Evolutionary conservation across 176 grass and related monocot genomes (phyloP).

Genomic region (Melocanna baccifera): DNA sequence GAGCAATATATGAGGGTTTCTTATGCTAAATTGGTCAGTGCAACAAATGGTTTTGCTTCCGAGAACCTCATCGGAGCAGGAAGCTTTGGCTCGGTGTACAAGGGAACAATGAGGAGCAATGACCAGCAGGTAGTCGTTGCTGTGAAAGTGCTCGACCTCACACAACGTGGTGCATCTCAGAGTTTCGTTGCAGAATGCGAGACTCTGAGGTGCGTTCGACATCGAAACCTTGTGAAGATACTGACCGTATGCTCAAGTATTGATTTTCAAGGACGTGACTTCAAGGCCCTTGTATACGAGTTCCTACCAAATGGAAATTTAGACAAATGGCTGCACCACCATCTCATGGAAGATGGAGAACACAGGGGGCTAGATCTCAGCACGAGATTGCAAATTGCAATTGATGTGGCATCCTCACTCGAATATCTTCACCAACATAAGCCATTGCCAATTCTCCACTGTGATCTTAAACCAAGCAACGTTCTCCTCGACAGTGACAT

Average conservation of each 20-base stretch:
- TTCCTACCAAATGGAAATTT: too few species aligned
- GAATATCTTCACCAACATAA: constrained; percentile 25
- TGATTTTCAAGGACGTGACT: too few species aligned
- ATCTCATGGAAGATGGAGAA: neutral
- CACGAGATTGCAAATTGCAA: neutral
- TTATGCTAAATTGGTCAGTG: constrained; percentile 7
- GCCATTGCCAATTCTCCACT: constrained; percentile 6
- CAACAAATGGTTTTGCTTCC: constrained; percentile 13
- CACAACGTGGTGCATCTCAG: too few species aligned
- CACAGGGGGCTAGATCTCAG: neutral
- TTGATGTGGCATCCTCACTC: constrained; percentile 12
- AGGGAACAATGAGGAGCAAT: neutral
- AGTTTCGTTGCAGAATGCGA: too few species aligned
- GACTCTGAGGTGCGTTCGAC: too few species aligned
- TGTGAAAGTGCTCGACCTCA: constrained; percentile 14
- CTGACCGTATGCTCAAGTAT: too few species aligned
- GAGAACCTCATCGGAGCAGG: constrained; percentile 11
- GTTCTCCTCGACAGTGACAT: too few species aligned
- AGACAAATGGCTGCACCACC: neutral
- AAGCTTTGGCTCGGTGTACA: constrained; percentile 29
- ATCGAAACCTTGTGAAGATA: too few species aligned
- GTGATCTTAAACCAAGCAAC: neutral
- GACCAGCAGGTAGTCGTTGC: neutral
- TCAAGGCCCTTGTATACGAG: too few species aligned
- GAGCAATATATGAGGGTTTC: neutral